Base-by-base conservation (phyloP, 805 yeast species). In the Blastobotrys americana region DNA sequence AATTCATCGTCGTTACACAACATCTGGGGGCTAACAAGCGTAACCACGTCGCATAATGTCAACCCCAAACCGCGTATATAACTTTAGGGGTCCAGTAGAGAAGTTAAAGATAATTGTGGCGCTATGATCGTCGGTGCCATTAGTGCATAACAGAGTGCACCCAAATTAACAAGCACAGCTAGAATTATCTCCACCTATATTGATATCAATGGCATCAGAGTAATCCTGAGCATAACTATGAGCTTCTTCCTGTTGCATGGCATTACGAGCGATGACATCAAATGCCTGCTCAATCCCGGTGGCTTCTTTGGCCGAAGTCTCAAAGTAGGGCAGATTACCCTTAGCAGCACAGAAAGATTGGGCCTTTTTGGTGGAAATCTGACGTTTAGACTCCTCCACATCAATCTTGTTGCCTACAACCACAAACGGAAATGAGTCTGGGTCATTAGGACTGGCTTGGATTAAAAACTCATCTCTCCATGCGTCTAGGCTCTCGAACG, bases 231-330 rank as follows among this genome's bases (percentile, higher is more conserved):
- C 82, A 58, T 83, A 88, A 47, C 87, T 96, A 57, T 85, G 85
- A 44, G 84, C 82, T 58, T 85, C 95, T 63, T 88, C 96, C 66
- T 90, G 97, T 63, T 88, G 96, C 57, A 90, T 71, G 0, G 97
- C 98, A 69, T 86, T 87, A 58, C 96, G 77, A 25, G 96, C 96
- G 56, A 90, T 85, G 36, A 89, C 95, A 63, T 93, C 97, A 60
- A 90, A 90, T 2, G 97, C 97, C 57, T 84, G 80, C 59, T 89
- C 96, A 28, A 90, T 96, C 55, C 94, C 94, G 41, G 89, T 85
- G 13, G 93, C 88, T 63, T 88, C 96, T 69, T 90, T 93, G 16
- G 98, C 98, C 71, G 93, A 81, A n/a, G 98, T 90, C 65, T 90
- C 96, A 60, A 93, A 90, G 48, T 89, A 80, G 3, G 98, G 97